Conservation (phyloP, 129 eudicot species). For the Gnaphalium uliginosum region DNA sequence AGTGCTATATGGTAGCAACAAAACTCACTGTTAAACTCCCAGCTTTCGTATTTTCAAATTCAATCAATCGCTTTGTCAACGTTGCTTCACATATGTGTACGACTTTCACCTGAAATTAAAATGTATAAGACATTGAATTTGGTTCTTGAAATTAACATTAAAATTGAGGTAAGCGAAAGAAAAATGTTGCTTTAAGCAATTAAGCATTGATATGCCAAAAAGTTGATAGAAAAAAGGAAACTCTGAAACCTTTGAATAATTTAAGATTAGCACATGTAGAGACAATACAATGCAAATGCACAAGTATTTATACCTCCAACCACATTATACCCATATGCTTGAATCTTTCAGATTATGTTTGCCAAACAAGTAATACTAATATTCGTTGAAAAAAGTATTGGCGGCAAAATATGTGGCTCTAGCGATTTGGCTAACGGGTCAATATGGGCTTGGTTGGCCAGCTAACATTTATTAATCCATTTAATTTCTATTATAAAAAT, state of each 20-base stretch:
- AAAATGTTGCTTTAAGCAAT: not conserved
- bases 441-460: too few species aligned
- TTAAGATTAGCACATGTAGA: not conserved
- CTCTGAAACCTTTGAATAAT: not conserved
- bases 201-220: not conserved
- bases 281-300: not conserved
- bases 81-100: constrained; percentile 85
- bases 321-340: not conserved
- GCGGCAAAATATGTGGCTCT: too few species aligned
- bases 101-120: constrained; percentile 41
- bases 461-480: too few species aligned
- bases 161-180: not conserved
- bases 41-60: constrained; percentile 70
- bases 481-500: too few species aligned
- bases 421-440: too few species aligned
- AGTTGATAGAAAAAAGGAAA: not conserved
- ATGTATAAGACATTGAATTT: not conserved
- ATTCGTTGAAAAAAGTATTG: too few species aligned
- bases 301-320: not conserved
- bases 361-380: too few species aligned
- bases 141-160: not conserved
- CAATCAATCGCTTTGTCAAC: constrained; percentile 68
- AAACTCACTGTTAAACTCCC: constrained; percentile 66
- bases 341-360: not conserved
- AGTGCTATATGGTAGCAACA: constrained; percentile 11